Conservation (phyloP, 441 rosid genomes). For the Erysimum cheiri region DNA sequence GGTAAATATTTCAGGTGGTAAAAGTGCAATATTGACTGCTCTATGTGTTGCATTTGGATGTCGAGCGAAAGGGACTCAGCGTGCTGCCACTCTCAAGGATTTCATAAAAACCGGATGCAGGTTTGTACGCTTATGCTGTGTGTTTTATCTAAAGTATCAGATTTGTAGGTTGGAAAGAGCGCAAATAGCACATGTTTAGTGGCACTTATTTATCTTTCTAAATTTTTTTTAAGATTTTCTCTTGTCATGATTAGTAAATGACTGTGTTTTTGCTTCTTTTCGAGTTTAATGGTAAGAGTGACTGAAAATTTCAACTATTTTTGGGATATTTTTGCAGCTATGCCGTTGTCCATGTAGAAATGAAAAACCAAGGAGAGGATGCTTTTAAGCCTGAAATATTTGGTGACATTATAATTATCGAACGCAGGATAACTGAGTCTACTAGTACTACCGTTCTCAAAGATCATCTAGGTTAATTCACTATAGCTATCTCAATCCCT, state of each 20-base stretch:
- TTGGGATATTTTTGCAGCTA: constrained; percentile 49
- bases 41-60: constrained; percentile 91
- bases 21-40: constrained; percentile 92
- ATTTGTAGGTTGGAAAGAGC: constrained; percentile 13
- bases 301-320: constrained; percentile 3
- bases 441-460: constrained; percentile 62
- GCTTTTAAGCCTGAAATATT: constrained; percentile 73
- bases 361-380: constrained; percentile 80
- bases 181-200: neutral
- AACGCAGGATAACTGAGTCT: constrained; percentile 76
- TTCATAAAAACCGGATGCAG: constrained; percentile 92
- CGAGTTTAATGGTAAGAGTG: neutral
- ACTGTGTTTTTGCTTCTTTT: constrained; percentile 1
- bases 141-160: neutral
- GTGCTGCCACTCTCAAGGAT: constrained; percentile 82
- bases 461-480: constrained; percentile 64
- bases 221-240: neutral
- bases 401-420: constrained; percentile 67
- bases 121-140: constrained; percentile 41
- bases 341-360: constrained; percentile 69
- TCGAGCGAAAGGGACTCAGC: constrained; percentile 87
- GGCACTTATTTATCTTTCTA: neutral
- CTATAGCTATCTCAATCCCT: neutral
- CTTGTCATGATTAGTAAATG: constrained; percentile 13
- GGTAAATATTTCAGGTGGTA: constrained; percentile 63